Evolutionary conservation across 1,284 basidiomycete genomes (phyloP).

Genomic region (Ceratobasidium sp.): DNA sequence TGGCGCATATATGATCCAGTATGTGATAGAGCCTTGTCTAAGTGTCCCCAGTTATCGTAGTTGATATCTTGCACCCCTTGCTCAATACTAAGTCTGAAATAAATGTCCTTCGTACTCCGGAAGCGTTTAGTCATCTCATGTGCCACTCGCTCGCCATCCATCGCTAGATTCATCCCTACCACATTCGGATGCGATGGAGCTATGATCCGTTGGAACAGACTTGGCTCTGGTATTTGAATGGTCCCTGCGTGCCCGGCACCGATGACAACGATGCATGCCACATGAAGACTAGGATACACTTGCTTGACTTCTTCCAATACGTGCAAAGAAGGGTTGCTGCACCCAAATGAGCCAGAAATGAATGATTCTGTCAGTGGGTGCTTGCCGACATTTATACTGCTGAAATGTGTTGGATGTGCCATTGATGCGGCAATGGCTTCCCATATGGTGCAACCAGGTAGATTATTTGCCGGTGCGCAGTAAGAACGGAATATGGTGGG

Average conservation of each 20-base stretch:
- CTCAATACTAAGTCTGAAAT: conserved; percentile 5
- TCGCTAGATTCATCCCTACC: background rate
- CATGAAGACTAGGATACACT: background rate
- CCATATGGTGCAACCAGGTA: background rate
- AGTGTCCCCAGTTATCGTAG: background rate
- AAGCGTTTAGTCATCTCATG: conserved; percentile 8
- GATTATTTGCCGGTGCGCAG: background rate
- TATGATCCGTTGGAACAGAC: background rate
- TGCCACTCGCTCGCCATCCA: conserved; percentile 4
- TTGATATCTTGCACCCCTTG: background rate
- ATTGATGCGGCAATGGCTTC: background rate
- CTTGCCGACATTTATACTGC: background rate
- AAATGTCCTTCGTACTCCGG: background rate
- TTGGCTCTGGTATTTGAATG: background rate
- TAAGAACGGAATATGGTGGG: conserved; percentile 11
- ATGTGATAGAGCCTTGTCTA: background rate
- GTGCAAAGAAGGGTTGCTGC: background rate
- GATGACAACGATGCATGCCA: conserved; percentile 4
- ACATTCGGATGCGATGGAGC: background rate
- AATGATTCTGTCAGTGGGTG: background rate
- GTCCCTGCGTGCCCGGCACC: conserved; percentile 6
- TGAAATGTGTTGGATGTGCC: conserved; percentile 5
- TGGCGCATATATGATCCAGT: conserved; percentile 6
- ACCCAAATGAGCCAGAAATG: background rate
- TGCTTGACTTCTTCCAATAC: background rate